Percentiles rank a stretch among this genome's conserved stretches.
phyloP scores from a whole-genome alignment of 768 basidiomycete genomes.

The Macrocybe gigantea region DNA sequence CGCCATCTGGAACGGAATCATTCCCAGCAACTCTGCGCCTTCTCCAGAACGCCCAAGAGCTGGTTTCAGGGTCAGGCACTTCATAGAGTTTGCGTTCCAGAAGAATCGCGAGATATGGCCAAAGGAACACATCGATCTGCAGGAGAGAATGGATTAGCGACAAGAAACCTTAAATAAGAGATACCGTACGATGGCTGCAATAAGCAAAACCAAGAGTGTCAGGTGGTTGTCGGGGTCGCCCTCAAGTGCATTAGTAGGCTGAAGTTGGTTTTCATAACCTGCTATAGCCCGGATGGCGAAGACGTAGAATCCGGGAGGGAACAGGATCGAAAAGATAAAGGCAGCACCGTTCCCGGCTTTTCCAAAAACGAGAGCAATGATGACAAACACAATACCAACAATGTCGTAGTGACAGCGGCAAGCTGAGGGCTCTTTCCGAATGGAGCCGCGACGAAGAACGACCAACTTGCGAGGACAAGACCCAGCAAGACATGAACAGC shows the following conservation, averaged over 20 bases:
- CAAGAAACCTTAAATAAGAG: neutral
- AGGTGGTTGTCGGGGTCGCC: constrained; percentile 58
- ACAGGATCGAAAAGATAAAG: constrained; percentile 61
- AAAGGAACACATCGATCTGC: constrained; percentile 68
- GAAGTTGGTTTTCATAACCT: constrained; percentile 58
- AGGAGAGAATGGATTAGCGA: neutral
- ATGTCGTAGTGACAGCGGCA: constrained; percentile 61
- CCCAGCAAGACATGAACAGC: constrained; percentile 64
- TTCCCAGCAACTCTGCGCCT: constrained; percentile 8
- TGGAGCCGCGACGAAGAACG: constrained; percentile 62
- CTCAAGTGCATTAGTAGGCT: constrained; percentile 46
- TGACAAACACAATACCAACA: constrained; percentile 61
- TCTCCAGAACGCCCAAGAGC: constrained; percentile 31
- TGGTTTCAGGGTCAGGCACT: constrained; percentile 30
- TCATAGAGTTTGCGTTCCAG: constrained; percentile 62
- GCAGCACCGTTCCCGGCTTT: constrained; percentile 37
- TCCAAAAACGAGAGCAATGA: constrained; percentile 54
- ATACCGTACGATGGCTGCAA: constrained; percentile 55
- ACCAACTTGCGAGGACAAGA: constrained; percentile 62
- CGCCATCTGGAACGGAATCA: constrained; percentile 25
- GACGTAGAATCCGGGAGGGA: constrained; percentile 73
- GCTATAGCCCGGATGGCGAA: constrained; percentile 64
- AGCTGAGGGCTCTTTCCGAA: constrained; percentile 72
- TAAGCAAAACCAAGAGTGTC: constrained; percentile 49
- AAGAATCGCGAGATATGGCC: constrained; percentile 60